Percentiles rank a stretch among this genome's conserved stretches.
These are phyloP conservation scores for Cercospora janseana DNA, from an alignment of 2,329 filamentous ascomycete genomes.

Conservation along the genomic window DNA sequence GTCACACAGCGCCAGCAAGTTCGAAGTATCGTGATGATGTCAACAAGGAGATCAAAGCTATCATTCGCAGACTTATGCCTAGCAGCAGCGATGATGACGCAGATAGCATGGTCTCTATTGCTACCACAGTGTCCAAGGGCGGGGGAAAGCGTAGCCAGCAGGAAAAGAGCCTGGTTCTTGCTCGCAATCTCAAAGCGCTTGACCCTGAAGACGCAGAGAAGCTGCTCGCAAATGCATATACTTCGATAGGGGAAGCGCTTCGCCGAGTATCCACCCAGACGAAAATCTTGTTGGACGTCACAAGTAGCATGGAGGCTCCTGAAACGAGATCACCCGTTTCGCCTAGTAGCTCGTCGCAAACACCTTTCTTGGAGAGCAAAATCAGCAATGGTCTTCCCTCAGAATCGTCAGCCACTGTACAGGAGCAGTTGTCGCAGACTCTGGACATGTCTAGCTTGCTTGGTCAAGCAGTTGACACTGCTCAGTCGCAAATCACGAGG, in stretches of 20 bases:
- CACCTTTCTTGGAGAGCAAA: conserved; percentile 46
- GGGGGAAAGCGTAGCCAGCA: conserved; percentile 71
- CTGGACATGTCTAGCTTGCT: conserved; percentile 76
- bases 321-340: conserved; percentile 42
- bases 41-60: conserved; percentile 77
- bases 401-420: conserved; percentile 39
- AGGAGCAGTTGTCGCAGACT: conserved; percentile 73
- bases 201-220: conserved; percentile 82
- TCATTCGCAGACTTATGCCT: conserved; percentile 81
- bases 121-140: conserved; percentile 59
- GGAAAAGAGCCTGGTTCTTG: conserved; percentile 84
- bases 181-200: conserved; percentile 80
- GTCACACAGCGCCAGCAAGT: conserved; percentile 77
- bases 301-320: conserved; percentile 64
- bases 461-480: conserved; percentile 75
- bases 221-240: conserved; percentile 78
- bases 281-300: conserved; percentile 91
- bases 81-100: conserved; percentile 93
- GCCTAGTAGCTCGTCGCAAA: conserved; percentile 35
- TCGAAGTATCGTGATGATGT: conserved; percentile 79
- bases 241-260: conserved; percentile 81
- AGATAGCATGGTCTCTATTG: conserved; percentile 81
- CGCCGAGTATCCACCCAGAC: conserved; percentile 84
- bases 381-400: conserved; percentile 29
- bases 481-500: conserved; percentile 70